A percentile compares a stretch with the other conserved stretches of the same genome.
These are phyloP conservation scores for Xanthoconium purpureum DNA, from an alignment of 768 basidiomycete species.

Conservation along the genomic window DNA sequence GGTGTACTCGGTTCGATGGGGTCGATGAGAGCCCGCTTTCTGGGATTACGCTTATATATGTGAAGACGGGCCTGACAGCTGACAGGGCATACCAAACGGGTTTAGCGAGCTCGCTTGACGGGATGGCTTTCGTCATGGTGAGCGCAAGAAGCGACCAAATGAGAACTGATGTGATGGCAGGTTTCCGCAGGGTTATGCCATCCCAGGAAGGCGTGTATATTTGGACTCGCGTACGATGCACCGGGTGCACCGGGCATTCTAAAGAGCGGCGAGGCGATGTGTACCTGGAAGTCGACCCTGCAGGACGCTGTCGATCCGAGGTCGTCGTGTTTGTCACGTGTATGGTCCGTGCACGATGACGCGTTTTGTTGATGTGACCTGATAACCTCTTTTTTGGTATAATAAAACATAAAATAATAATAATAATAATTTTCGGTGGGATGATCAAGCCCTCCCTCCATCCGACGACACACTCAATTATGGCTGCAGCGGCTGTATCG, in stretches of 20 bases:
- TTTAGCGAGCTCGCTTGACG: constrained; percentile 7
- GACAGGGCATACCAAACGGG: constrained; percentile 6
- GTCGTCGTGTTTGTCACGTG: constrained; percentile 18
- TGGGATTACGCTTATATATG: not conserved
- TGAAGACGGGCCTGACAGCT: not conserved
- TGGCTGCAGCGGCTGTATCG: constrained; percentile 31
- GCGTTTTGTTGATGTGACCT: constrained; percentile 13
- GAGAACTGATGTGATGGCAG: too few relatives aligned
- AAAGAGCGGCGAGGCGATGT: too few relatives aligned
- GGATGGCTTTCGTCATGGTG: constrained; percentile 9
- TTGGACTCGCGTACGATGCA: not conserved
- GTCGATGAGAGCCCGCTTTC: too few relatives aligned
- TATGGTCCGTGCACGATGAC: constrained; percentile 26
- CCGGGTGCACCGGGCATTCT: too few relatives aligned
- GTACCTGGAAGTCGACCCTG: too few relatives aligned
- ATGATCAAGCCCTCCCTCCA: constrained; percentile 15
- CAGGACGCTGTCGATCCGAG: too few relatives aligned
- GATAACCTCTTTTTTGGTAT: not conserved
- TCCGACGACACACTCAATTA: constrained; percentile 16
- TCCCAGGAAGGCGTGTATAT: not conserved
- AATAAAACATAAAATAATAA: not conserved
- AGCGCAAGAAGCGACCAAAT: constrained; percentile 4
- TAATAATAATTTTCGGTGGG: not conserved
- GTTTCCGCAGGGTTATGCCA: not conserved
- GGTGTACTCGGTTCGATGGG: too few relatives aligned